Evolutionary conservation across 2,329 filamentous ascomycete species (phyloP).

Genomic region (Amauroascus niger): DNA sequence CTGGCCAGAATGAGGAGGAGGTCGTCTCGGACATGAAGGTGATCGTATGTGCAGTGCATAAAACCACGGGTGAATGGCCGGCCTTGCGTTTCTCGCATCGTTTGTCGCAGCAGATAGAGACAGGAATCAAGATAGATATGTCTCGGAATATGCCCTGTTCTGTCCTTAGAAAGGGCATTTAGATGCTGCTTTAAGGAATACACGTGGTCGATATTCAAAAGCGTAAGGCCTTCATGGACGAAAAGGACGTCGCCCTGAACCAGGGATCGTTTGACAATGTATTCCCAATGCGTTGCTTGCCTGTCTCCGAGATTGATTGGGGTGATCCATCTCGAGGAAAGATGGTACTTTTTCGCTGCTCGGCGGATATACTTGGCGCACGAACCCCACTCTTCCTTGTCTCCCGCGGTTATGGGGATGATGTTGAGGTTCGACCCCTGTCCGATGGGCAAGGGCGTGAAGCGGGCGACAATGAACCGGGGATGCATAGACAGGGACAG

Average conservation of each 20-base stretch:
- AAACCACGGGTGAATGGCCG: constrained; percentile 37
- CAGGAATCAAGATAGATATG: constrained; percentile 33
- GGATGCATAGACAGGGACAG: constrained; percentile 33
- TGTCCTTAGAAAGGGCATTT: constrained; percentile 28
- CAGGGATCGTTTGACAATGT: constrained; percentile 36
- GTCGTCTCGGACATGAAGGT: constrained; percentile 31
- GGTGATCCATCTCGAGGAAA: constrained; percentile 32
- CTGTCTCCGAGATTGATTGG: constrained; percentile 20
- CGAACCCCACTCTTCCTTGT: constrained; percentile 24
- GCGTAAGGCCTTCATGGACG: constrained; percentile 36
- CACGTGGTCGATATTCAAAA: constrained; percentile 38
- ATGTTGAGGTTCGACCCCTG: constrained; percentile 32
- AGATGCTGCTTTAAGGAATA: constrained; percentile 38
- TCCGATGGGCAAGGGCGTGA: constrained; percentile 33
- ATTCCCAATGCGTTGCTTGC: constrained; percentile 21
- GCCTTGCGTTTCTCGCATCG: constrained; percentile 33
- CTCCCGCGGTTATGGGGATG: constrained; percentile 30
- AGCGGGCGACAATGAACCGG: constrained; percentile 34
- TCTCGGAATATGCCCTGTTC: constrained; percentile 22
- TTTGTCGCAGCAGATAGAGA: constrained; percentile 33
- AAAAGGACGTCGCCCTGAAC: constrained; percentile 38
- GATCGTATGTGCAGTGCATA: constrained; percentile 37
- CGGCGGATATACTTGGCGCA: constrained; percentile 31
- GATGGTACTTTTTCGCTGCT: constrained; percentile 30
- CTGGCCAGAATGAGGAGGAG: constrained; percentile 30